Evolutionary conservation across 805 yeast species (phyloP), one percentile per base, ranked within the genome.

Genomic region (Yarrowia divulgata): DNA sequence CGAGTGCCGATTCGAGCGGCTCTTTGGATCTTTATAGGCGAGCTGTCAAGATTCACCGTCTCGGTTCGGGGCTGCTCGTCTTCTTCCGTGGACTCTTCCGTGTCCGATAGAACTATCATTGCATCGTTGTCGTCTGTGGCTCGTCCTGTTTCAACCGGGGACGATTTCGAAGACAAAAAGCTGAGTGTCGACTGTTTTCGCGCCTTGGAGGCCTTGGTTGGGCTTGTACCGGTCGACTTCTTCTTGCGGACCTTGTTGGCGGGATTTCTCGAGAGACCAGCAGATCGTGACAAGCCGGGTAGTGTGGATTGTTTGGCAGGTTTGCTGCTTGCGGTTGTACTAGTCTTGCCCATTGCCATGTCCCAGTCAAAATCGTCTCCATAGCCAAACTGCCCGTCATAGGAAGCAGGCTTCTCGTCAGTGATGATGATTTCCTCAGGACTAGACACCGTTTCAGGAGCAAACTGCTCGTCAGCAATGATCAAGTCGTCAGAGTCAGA

Each of bases 161-260:
- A 42, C 8, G 49, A 8, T 29, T n/a, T 57, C 2, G 64, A 42
- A 4, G 66, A 32, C n/a, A 45, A 9, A 16, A 60, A 60, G 19
- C 66, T 60, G 52, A 60, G 66, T 10, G 66, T 60, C 9, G 66
- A 60, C 18, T 60, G 66, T 43, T 57, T 57, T n/a, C 49, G 16
- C 8, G 45, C 60, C 57, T 35, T 52, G 37, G 40, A 50, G 2
- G 48, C 63, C 14, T 57, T 57, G 9, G 64, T 43, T 3, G 54
- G 39, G 9, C 39, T 49, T 55, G 35, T n/a, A 14, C 43, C 19
- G n/a, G 29, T 10, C 2, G 49, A 29, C 6, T 29, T 13, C 29
- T 57, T 57, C 37, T 57, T 57, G 37, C 16, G 32, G n/a, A 43
- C 49, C 16, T 12, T 57, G 40, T 29, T 43, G 3, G 10, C 29